These are phyloP conservation scores for Eremochloa ophiuroides DNA, from an alignment of 176 grass and related monocot species.

Conservation along the genomic window DNA sequence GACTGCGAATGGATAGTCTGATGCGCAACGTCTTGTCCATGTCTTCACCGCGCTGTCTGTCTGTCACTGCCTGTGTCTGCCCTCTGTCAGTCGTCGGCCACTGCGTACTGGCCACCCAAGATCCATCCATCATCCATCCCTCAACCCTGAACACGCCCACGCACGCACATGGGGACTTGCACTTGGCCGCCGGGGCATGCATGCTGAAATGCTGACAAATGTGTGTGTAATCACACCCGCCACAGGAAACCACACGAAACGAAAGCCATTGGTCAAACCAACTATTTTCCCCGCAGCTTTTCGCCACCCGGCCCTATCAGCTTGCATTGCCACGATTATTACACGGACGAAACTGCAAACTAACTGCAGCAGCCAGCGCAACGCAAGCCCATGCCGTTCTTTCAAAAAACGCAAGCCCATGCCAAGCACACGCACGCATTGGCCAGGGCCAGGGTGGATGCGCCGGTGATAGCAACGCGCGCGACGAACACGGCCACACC, in stretches of 20 bases:
- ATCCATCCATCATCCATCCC: not conserved
- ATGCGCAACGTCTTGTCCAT: conserved; percentile 33
- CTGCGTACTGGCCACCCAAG: not conserved
- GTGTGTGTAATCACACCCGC: not conserved
- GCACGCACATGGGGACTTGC: not conserved
- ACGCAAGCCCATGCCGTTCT: no score
- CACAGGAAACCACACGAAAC: not conserved
- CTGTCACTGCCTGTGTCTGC: not conserved
- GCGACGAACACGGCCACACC: not conserved
- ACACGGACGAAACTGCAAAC: not conserved
- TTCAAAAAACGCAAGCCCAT: no score
- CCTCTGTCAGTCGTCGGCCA: not conserved
- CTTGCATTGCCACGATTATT: not conserved
- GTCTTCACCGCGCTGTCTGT: not conserved
- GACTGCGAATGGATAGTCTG: conserved; percentile 6
- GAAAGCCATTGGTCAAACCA: not conserved
- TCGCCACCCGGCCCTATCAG: not conserved
- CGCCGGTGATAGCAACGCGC: conserved; percentile 3
- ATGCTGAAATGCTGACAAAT: not conserved
- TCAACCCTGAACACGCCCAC: no score
- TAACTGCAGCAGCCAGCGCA: no score
- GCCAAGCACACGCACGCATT: no score
- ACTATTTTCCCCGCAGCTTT: not conserved
- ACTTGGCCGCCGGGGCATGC: not conserved
- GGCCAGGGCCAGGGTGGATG: no score